These are phyloP conservation scores for Pyrenophora seminiperda DNA, from an alignment of 2,329 filamentous ascomycete species.

Conservation along the genomic window DNA sequence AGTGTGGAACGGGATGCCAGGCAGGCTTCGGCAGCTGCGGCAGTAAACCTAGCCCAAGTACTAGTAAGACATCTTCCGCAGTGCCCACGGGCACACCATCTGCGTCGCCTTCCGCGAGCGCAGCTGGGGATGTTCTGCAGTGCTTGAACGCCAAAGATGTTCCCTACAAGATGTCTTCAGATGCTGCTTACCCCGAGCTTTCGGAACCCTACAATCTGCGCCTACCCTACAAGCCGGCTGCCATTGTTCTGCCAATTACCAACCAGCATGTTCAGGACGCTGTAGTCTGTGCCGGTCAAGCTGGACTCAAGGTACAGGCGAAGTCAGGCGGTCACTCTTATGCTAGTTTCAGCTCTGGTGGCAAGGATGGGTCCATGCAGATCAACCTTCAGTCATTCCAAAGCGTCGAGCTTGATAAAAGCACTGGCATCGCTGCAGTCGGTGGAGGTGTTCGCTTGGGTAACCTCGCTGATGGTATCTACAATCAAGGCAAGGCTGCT, in stretches of 20 bases:
- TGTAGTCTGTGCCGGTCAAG: constrained; percentile 61
- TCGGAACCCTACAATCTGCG: constrained; percentile 47
- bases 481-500: constrained; percentile 45
- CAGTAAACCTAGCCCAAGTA: constrained; percentile 18
- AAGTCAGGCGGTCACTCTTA: constrained; percentile 70
- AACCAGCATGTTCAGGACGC: constrained; percentile 61
- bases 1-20: constrained; percentile 44
- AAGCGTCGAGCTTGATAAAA: constrained; percentile 50
- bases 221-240: constrained; percentile 54
- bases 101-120: constrained; percentile 17
- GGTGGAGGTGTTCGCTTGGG: constrained; percentile 58
- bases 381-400: constrained; percentile 56
- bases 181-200: constrained; percentile 32
- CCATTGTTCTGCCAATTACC: constrained; percentile 61
- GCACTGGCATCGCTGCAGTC: constrained; percentile 51
- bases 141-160: constrained; percentile 45
- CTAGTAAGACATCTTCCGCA: constrained; percentile 23
- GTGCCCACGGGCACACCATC: constrained; percentile 17
- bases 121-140: constrained; percentile 24
- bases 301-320: constrained; percentile 62
- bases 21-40: constrained; percentile 39
- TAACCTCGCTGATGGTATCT: constrained; percentile 45
- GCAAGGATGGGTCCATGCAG: constrained; percentile 56
- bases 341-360: constrained; percentile 57
- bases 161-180: constrained; percentile 37